Percentiles rank a stretch among this genome's conserved stretches.
Evolutionary conservation across 1,284 basidiomycete species (phyloP).

Genomic region (Porphyrellus sp.): DNA sequence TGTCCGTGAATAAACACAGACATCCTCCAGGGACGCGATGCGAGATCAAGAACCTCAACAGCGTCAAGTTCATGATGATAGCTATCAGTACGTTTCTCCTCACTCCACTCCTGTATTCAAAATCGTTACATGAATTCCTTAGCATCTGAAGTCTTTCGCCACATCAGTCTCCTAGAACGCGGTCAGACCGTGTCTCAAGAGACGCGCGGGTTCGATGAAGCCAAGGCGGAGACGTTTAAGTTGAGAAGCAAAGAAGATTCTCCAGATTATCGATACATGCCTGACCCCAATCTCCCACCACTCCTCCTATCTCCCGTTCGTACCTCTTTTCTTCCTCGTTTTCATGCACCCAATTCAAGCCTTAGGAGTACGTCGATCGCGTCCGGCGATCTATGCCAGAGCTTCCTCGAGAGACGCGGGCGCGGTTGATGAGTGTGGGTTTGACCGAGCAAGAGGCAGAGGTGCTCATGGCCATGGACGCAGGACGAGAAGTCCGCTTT

Average conservation of each 20-base stretch:
- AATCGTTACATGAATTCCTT: not conserved
- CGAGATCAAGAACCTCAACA: conserved; percentile 98
- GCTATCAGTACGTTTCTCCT: conserved; percentile 70
- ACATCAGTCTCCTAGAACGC: conserved; percentile 56
- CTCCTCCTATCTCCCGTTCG: conserved; percentile 62
- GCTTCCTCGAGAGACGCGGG: conserved; percentile 67
- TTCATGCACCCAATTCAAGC: not conserved
- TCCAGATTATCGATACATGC: conserved; percentile 98
- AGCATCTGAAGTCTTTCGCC: conserved; percentile 72
- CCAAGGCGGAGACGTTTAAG: conserved; percentile 75
- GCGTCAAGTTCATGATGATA: conserved; percentile 80
- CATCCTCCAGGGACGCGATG: conserved; percentile 79
- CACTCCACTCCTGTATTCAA: not conserved
- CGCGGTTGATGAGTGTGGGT: conserved; percentile 52
- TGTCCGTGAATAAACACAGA: conserved; percentile 76
- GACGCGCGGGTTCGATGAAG: conserved; percentile 89
- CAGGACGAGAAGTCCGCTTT: conserved; percentile 55
- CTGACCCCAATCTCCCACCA: conserved; percentile 89
- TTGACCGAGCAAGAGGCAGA: conserved; percentile 68
- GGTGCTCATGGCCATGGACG: conserved; percentile 74
- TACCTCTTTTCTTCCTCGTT: not conserved
- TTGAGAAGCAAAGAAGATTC: conserved; percentile 91
- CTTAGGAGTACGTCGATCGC: conserved; percentile 57
- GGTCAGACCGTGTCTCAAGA: conserved; percentile 68
- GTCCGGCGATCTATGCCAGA: conserved; percentile 69